These are phyloP conservation scores for Saccharomycopsis sp. DNA, from an alignment of 805 yeast genomes.

Conservation along the genomic window DNA sequence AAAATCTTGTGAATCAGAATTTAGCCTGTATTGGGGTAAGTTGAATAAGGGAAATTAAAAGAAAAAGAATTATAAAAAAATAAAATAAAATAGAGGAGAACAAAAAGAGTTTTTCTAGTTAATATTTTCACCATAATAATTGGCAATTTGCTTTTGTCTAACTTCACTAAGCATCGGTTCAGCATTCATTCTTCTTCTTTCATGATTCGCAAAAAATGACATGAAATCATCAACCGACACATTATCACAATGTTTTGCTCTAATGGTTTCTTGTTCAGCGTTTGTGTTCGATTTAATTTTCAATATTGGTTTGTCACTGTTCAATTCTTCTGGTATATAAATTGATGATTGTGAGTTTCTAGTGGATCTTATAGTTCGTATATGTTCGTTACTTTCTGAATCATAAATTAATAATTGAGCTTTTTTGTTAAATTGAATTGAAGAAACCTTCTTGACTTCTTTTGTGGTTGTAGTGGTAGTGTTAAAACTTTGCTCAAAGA, in stretches of 20 bases:
- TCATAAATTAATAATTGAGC: constrained; percentile 18
- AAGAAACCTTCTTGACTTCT: constrained; percentile 4
- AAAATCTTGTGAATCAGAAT: constrained; percentile 4
- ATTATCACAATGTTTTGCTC: constrained; percentile 21
- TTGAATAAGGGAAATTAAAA: not conserved
- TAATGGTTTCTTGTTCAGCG: constrained; percentile 9
- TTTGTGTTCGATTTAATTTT: constrained; percentile 18
- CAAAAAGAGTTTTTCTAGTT: not conserved
- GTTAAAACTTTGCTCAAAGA: too few species aligned
- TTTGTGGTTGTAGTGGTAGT: too few species aligned
- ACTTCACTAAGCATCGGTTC: constrained; percentile 15
- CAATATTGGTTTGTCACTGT: constrained; percentile 14
- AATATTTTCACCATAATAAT: constrained; percentile 18
- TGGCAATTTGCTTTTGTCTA: constrained; percentile 16
- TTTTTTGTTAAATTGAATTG: constrained; percentile 15
- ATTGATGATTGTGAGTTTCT: not conserved
- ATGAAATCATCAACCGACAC: constrained; percentile 20
- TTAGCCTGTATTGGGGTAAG: constrained; percentile 1
- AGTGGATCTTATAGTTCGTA: not conserved
- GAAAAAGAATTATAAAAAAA: not conserved
- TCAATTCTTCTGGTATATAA: not conserved
- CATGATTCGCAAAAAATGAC: constrained; percentile 17
- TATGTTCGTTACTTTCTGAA: constrained; percentile 4
- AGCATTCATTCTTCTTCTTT: constrained; percentile 12
- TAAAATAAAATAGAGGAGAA: not conserved